Conservation (phyloP, 495 filamentous ascomycete genomes). For the Talaromyces liani region DNA sequence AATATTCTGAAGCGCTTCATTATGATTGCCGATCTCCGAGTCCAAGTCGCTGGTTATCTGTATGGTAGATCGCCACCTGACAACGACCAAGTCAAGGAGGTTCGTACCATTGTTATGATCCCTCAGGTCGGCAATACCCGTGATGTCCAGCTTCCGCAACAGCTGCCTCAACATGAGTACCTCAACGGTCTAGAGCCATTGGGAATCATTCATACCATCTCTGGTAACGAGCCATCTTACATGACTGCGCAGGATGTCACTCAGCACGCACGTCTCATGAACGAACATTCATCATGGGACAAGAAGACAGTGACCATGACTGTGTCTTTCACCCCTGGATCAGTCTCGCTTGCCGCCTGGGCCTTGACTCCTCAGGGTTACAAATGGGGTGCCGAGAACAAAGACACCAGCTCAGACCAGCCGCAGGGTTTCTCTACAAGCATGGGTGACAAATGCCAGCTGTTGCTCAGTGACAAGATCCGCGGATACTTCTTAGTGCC, state of each 20-base stretch:
- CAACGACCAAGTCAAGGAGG: constrained; percentile 94
- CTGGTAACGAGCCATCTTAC: constrained; percentile 89
- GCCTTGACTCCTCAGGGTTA: constrained; percentile 84
- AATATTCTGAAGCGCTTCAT: constrained; percentile 99
- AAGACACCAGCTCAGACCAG: constrained; percentile 82
- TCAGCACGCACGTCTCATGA: constrained; percentile 82
- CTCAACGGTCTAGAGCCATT: constrained; percentile 83
- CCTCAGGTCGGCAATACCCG: constrained; percentile 93
- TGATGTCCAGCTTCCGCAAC: constrained; percentile 85
- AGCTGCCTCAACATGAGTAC: constrained; percentile 88
- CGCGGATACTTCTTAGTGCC: constrained; percentile 94
- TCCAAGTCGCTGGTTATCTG: constrained; percentile 92
- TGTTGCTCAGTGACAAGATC: constrained; percentile 86
- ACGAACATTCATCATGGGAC: constrained; percentile 76
- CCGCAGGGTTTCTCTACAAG: constrained; percentile 86
- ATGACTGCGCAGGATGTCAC: constrained; percentile 95
- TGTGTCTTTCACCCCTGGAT: constrained; percentile 97
- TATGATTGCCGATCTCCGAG: constrained; percentile 91
- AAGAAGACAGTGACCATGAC: constrained; percentile 96
- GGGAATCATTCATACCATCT: constrained; percentile 91
- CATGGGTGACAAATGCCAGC: constrained; percentile 93
- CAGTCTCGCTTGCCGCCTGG: constrained; percentile 91
- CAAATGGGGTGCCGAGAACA: constrained; percentile 97
- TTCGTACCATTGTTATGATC: constrained; percentile 92
- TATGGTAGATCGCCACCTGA: constrained; percentile 91